Evolutionary conservation across 352 stramenopile species (phyloP).

Genomic region (Globisporangium irregulare): DNA sequence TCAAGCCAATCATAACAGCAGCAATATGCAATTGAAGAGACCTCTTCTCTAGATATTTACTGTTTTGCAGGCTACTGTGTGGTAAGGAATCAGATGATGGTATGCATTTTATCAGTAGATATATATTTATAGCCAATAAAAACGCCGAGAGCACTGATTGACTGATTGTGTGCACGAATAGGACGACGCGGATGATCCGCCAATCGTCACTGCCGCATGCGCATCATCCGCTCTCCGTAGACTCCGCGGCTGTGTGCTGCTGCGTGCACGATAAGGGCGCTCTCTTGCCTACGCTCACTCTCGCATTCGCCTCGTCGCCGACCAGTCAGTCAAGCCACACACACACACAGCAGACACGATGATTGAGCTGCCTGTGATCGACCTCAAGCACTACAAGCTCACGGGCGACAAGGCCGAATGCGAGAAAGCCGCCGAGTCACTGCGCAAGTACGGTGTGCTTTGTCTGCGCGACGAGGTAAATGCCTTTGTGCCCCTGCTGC

Average conservation of each 20-base stretch:
- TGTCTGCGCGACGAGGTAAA: constrained; percentile 74
- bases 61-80: neutral
- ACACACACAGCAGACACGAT: constrained; percentile 24
- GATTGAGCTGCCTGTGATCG: constrained; percentile 80
- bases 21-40: neutral
- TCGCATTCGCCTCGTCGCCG: constrained; percentile 12
- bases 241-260: neutral
- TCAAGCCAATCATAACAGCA: neutral
- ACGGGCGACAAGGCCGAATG: constrained; percentile 70
- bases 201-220: constrained; percentile 1
- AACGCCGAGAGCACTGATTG: neutral
- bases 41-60: neutral
- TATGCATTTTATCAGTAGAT: neutral
- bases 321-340: constrained; percentile 5
- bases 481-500: neutral
- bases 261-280: neutral
- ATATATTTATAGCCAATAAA: neutral
- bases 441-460: constrained; percentile 85
- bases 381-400: constrained; percentile 77
- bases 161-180: neutral
- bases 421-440: constrained; percentile 68
- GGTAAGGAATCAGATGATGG: neutral
- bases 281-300: neutral
- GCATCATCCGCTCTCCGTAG: neutral
- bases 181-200: neutral